A percentile compares a stretch with the other conserved stretches of the same genome.
Conservation (phyloP, 805 yeast species). For the Candida schatavii region DNA sequence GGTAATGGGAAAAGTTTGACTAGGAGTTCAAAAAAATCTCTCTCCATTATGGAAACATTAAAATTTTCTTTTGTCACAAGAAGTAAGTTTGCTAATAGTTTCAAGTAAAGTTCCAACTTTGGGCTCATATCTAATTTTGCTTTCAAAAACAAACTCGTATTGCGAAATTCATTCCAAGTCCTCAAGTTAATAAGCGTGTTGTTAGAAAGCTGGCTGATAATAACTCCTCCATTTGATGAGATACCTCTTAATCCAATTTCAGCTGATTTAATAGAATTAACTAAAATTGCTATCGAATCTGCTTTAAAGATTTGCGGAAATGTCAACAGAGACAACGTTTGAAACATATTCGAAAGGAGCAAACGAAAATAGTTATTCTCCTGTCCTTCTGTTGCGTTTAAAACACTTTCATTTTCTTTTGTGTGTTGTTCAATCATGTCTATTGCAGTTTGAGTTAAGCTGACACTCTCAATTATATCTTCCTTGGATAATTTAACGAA, state of each 20-base stretch:
- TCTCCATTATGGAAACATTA: slow-evolving; percentile 32
- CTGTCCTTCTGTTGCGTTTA: slow-evolving; percentile 26
- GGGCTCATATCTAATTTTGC: slow-evolving; percentile 31
- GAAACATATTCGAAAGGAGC: slow-evolving; percentile 33
- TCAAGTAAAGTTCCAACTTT: slow-evolving; percentile 31
- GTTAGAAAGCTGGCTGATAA: slow-evolving; percentile 58
- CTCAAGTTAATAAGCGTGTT: slow-evolving; percentile 61
- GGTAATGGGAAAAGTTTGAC: slow-evolving; percentile 50
- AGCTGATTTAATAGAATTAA: slow-evolving; percentile 57
- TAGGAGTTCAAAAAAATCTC: slow-evolving; percentile 53
- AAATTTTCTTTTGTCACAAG: slow-evolving; percentile 31
- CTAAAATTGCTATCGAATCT: slow-evolving; percentile 38
- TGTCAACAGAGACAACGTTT: slow-evolving; percentile 30
- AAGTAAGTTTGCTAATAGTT: slow-evolving; percentile 31
- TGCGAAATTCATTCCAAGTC: slow-evolving; percentile 39
- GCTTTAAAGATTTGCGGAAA: slow-evolving; percentile 38
- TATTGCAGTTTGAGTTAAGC: slow-evolving; percentile 23
- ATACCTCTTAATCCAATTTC: slow-evolving; percentile 66
- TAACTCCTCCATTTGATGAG: slow-evolving; percentile 36
- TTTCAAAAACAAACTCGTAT: slow-evolving; percentile 32
- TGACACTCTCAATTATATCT: slow-evolving; percentile 20
- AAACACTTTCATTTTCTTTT: slow-evolving; percentile 13
- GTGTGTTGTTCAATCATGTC: slow-evolving; percentile 26
- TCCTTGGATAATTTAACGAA: slow-evolving; percentile 18
- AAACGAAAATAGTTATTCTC: slow-evolving; percentile 28